Conservation (phyloP, 345 rosid species). For the Gossypium rotundifolium region DNA sequence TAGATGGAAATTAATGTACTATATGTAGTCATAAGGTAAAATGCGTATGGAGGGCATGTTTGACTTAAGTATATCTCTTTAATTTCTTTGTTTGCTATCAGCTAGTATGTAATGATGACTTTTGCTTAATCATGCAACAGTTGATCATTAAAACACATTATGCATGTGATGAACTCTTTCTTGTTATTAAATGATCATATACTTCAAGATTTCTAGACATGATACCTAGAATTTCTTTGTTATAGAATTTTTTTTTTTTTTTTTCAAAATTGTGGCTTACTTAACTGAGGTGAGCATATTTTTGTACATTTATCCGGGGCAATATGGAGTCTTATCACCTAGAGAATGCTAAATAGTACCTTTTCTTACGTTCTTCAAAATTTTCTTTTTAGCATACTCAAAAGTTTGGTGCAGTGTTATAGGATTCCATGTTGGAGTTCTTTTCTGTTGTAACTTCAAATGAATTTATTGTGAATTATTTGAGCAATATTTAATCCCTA, state of each 20-base stretch:
- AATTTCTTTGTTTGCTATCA: not conserved
- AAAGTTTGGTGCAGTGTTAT: not conserved
- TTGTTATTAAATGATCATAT: not conserved
- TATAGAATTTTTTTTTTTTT: not conserved
- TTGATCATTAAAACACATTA: not conserved
- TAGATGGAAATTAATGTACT: not conserved
- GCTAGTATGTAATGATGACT: not conserved
- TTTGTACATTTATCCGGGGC: not conserved
- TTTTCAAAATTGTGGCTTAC: not conserved
- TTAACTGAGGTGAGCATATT: not conserved
- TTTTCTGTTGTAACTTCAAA: not conserved
- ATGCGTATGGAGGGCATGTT: not conserved
- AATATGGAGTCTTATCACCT: not conserved
- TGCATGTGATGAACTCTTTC: not conserved
- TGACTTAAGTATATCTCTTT: not conserved
- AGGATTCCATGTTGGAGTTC: not conserved
- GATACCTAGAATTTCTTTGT: not conserved
- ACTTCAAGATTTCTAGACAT: not conserved
- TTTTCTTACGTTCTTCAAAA: not conserved
- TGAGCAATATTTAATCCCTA: slow-evolving; percentile 6
- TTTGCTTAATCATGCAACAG: not conserved
- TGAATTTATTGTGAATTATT: slow-evolving; percentile 3
- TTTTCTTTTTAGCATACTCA: not conserved
- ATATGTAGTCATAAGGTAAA: not conserved
- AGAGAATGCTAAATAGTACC: too few relatives aligned